Evolutionary conservation across 1,284 basidiomycete species (phyloP).

Genomic region (Ganoderma lucidum): DNA sequence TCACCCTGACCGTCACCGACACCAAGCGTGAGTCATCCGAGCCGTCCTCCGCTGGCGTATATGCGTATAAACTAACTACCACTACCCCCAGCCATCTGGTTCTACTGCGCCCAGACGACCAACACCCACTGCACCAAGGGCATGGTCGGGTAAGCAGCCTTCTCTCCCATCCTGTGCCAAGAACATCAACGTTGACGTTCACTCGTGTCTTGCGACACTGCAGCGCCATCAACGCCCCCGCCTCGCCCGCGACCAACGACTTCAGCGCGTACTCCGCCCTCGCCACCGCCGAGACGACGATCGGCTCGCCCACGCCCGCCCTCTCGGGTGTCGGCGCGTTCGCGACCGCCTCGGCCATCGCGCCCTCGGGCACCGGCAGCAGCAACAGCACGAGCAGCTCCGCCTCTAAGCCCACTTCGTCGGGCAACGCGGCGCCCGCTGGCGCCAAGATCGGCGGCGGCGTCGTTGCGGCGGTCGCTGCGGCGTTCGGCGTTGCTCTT

Average conservation of each 20-base stretch:
- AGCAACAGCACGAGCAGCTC: constrained; percentile 14
- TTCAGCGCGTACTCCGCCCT: constrained; percentile 50
- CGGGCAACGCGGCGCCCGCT: constrained; percentile 17
- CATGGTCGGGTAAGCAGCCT: constrained; percentile 46
- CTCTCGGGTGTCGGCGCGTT: constrained; percentile 54
- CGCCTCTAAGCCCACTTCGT: constrained; percentile 4
- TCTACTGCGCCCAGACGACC: constrained; percentile 62
- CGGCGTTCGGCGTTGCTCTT: constrained; percentile 32
- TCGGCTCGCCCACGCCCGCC: constrained; percentile 40
- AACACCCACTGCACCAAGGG: constrained; percentile 53
- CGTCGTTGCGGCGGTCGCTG: constrained; percentile 30
- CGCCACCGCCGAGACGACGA: constrained; percentile 41
- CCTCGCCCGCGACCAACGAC: constrained; percentile 53
- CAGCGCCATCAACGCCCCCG: constrained; percentile 63
- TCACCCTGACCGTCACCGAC: constrained; percentile 55
- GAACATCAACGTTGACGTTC: neutral
- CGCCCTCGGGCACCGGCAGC: constrained; percentile 26
- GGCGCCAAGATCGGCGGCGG: constrained; percentile 22
- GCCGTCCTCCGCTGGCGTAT: neutral
- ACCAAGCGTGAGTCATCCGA: constrained; percentile 45
- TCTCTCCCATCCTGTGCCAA: neutral
- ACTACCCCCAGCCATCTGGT: constrained; percentile 59
- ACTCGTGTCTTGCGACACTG: neutral
- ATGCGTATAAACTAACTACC: neutral
- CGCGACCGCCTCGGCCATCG: constrained; percentile 50